Evolutionary conservation across 2,329 filamentous ascomycete genomes (phyloP).

Genomic region (Cucurbitaria berberidis): DNA sequence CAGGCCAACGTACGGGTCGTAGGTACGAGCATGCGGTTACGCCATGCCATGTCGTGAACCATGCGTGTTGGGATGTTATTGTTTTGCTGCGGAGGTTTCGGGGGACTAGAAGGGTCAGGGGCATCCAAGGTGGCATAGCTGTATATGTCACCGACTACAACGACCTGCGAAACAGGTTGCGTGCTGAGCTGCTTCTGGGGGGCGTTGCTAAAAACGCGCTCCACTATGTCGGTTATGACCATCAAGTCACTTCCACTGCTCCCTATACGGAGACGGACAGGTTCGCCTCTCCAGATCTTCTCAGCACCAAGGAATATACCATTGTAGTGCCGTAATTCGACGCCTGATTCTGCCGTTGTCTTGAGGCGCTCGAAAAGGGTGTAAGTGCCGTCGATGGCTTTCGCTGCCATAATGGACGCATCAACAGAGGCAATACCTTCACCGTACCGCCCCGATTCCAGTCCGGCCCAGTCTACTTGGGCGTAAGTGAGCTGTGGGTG

Average conservation of each 20-base stretch:
- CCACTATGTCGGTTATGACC: constrained; percentile 54
- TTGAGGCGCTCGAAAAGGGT: constrained; percentile 59
- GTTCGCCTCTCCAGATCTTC: constrained; percentile 66
- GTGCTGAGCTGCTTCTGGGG: constrained; percentile 14
- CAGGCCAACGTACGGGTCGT: constrained; percentile 44
- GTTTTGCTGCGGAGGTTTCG: constrained; percentile 47
- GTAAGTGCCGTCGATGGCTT: constrained; percentile 61
- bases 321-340: constrained; percentile 57
- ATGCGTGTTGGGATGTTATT: constrained; percentile 58
- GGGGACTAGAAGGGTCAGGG: constrained; percentile 38
- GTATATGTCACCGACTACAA: constrained; percentile 60
- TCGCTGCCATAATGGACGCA: constrained; percentile 63
- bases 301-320: constrained; percentile 64
- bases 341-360: constrained; percentile 40
- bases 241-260: constrained; percentile 56
- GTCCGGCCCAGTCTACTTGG: constrained; percentile 58
- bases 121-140: constrained; percentile 50
- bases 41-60: constrained; percentile 58
- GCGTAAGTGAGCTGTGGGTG: constrained; percentile 53
- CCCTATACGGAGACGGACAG: constrained; percentile 58
- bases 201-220: constrained; percentile 37
- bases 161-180: constrained; percentile 40
- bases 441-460: constrained; percentile 53
- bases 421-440: constrained; percentile 61
- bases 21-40: constrained; percentile 53